Conservation (phyloP, 345 rosid genomes). For the Dimocarpus longan region DNA sequence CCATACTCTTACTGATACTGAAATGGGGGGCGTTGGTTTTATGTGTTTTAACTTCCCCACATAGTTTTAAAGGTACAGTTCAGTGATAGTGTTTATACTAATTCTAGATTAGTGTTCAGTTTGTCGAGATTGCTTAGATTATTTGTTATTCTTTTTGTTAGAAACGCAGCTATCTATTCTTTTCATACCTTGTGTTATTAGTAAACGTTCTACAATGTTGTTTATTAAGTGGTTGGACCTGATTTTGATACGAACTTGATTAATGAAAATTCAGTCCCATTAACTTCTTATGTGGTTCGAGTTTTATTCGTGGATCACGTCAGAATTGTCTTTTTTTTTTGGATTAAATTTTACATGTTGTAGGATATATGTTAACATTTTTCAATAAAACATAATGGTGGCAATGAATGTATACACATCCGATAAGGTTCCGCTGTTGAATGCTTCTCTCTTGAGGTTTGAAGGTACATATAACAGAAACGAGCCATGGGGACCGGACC, state of each 20-base stretch:
- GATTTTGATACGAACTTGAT: not conserved
- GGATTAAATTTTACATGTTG: too few species aligned
- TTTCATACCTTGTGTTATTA: not conserved
- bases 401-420: too few species aligned
- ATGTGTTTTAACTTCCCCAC: not conserved
- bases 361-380: too few species aligned
- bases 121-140: conserved; percentile 13
- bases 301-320: too few species aligned
- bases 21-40: not conserved
- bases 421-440: too few species aligned
- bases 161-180: conserved; percentile 13
- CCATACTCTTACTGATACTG: not conserved
- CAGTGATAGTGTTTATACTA: not conserved
- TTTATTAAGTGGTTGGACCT: not conserved
- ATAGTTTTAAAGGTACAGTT: not conserved
- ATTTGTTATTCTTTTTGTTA: conserved; percentile 25
- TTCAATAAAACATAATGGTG: too few species aligned
- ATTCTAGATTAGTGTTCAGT: conserved; percentile 23
- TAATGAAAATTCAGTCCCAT: not conserved
- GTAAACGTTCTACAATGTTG: not conserved
- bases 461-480: too few species aligned
- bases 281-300: not conserved
- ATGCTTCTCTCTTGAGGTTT: too few species aligned
- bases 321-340: too few species aligned
- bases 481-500: too few species aligned